Evolutionary conservation across 208 protist species (phyloP).

Genomic region (Crithidia expoeki): DNA sequence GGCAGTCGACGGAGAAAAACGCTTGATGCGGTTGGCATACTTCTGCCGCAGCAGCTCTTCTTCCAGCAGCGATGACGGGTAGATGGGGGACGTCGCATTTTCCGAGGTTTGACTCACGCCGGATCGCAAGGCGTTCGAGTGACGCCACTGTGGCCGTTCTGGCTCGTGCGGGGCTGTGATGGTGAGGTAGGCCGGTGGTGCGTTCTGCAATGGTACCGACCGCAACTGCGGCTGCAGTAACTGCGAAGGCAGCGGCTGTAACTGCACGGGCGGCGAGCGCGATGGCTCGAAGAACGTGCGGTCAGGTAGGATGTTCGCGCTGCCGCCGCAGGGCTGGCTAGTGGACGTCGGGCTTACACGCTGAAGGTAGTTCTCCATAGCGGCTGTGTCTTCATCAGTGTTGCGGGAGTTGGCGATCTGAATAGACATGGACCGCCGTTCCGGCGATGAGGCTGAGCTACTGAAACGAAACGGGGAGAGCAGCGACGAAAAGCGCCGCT

Average conservation of each 20-base stretch:
- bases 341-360: conserved; percentile 7
- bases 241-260: neutral
- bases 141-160: conserved; percentile 14
- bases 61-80: conserved; percentile 26
- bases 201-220: neutral
- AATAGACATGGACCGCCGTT: conserved; percentile 15
- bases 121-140: conserved; percentile 4
- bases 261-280: neutral
- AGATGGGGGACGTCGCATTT: conserved; percentile 4
- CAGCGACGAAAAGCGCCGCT: conserved; percentile 4
- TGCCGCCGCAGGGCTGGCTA: conserved; percentile 14
- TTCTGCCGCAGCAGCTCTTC: conserved; percentile 37
- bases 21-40: conserved; percentile 40
- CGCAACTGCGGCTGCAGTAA: conserved; percentile 8
- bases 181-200: neutral
- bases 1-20: conserved; percentile 21
- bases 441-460: neutral
- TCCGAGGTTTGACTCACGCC: conserved; percentile 15
- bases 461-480: neutral
- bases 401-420: conserved; percentile 21
- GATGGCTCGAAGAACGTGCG: neutral
- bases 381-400: conserved; percentile 27
- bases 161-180: conserved; percentile 12
- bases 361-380: conserved; percentile 43
- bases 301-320: neutral